These are phyloP conservation scores for Pholiota microspora DNA, from an alignment of 768 basidiomycete genomes.

Conservation along the genomic window DNA sequence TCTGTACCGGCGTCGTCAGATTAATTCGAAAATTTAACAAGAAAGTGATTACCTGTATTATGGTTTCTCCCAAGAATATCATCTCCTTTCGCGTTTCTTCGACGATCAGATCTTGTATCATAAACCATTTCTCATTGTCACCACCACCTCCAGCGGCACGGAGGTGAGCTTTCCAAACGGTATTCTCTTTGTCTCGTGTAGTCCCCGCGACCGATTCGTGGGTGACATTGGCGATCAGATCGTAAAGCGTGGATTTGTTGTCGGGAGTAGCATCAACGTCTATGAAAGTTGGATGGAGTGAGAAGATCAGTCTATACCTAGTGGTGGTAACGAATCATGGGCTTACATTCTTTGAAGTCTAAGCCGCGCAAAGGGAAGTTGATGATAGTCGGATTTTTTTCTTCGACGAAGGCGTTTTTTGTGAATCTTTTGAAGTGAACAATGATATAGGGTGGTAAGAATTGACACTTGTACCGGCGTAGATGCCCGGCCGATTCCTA, in stretches of 20 bases:
- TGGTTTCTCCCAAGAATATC: slow-evolving; percentile 97
- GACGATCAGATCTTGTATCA: slow-evolving; percentile 95
- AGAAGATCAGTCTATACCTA: slow-evolving; percentile 21
- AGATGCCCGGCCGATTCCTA: slow-evolving; percentile 86
- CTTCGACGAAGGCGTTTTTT: slow-evolving; percentile 94
- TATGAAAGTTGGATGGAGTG: slow-evolving; percentile 32
- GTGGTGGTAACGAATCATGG: slow-evolving; percentile 18
- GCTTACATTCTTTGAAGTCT: slow-evolving; percentile 89
- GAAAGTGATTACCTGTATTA: slow-evolving; percentile 71
- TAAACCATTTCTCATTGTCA: slow-evolving; percentile 91
- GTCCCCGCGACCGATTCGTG: slow-evolving; percentile 97
- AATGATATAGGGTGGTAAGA: slow-evolving; percentile 89
- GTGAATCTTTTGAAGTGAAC: slow-evolving; percentile 96
- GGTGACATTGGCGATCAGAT: slow-evolving; percentile 93
- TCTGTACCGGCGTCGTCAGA: slow-evolving; percentile 33
- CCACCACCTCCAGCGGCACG: slow-evolving; percentile 73
- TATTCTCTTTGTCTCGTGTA: slow-evolving; percentile 87
- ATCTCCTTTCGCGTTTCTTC: slow-evolving; percentile 96
- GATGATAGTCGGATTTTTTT: slow-evolving; percentile 98
- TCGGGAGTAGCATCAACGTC: slow-evolving; percentile 73
- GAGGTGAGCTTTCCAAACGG: slow-evolving; percentile 91
- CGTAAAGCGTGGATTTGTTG: slow-evolving; percentile 73
- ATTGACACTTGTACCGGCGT: slow-evolving; percentile 86
- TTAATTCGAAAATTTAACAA: slow-evolving; percentile 1
- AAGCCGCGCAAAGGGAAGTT: slow-evolving; percentile 94